Evolutionary conservation across 495 filamentous ascomycete species (phyloP).

Genomic region (Staphylotrichum tortipilum): DNA sequence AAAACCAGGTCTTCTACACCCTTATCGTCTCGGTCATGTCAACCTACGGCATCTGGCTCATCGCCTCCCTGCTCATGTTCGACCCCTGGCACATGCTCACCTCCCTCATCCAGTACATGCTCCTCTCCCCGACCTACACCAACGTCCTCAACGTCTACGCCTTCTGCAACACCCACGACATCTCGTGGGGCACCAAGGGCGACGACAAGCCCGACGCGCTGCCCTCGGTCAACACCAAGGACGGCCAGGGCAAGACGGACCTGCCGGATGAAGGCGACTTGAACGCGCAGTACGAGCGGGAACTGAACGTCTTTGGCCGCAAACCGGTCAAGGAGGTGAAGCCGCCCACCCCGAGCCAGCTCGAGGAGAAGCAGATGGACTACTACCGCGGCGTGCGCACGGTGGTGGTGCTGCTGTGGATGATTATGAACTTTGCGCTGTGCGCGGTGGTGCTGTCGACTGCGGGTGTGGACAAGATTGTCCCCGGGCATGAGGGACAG

Average conservation of each 20-base stretch:
- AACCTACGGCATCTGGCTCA: slow-evolving; percentile 89
- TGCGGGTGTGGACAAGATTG: slow-evolving; percentile 66
- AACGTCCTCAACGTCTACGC: slow-evolving; percentile 99
- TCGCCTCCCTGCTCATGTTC: slow-evolving; percentile 89
- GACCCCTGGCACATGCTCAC: slow-evolving; percentile 99
- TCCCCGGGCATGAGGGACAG: slow-evolving; percentile 24
- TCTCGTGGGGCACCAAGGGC: slow-evolving; percentile 99
- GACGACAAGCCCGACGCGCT: slow-evolving; percentile 92
- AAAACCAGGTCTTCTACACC: slow-evolving; percentile 84
- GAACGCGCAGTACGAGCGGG: slow-evolving; percentile 88
- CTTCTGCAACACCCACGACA: slow-evolving; percentile 99
- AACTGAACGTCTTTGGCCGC: slow-evolving; percentile 61
- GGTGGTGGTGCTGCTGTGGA: slow-evolving; percentile 87
- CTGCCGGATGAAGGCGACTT: slow-evolving; percentile 75
- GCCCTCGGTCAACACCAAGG: slow-evolving; percentile 72
- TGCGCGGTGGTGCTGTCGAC: slow-evolving; percentile 78
- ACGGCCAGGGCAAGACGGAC: slow-evolving; percentile 88
- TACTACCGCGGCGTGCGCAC: slow-evolving; percentile 96
- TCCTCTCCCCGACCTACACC: slow-evolving; percentile 96
- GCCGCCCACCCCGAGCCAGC: slow-evolving; percentile 46
- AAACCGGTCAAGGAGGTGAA: slow-evolving; percentile 62
- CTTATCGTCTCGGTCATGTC: slow-evolving; percentile 85
- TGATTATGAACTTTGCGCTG: slow-evolving; percentile 90
- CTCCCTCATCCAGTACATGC: slow-evolving; percentile 89
- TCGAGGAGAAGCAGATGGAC: slow-evolving; percentile 81